Evolutionary conservation across 441 rosid species (phyloP).

Genomic region (Bocquillonia castaneifolia): DNA sequence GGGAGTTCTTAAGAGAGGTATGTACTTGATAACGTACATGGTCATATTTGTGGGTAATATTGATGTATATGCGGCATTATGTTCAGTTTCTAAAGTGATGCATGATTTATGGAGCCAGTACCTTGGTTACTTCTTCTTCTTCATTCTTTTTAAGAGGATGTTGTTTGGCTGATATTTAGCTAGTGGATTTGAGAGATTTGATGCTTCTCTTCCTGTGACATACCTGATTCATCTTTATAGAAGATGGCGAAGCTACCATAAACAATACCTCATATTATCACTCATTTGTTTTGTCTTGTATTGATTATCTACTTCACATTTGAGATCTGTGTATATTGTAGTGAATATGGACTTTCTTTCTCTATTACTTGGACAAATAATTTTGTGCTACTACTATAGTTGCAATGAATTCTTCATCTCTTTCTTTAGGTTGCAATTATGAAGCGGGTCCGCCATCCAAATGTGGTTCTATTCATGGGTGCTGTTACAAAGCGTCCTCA

Average conservation of each 20-base stretch:
- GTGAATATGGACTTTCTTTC: too few relatives aligned
- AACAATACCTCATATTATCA: neutral
- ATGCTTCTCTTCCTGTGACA: neutral
- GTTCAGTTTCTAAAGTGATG: too few relatives aligned
- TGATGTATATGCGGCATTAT: neutral
- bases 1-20: slow-evolving; percentile 92
- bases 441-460: slow-evolving; percentile 96
- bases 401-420: neutral
- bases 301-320: neutral
- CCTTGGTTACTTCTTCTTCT: too few relatives aligned
- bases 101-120: too few relatives aligned
- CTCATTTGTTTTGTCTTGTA: neutral
- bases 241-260: neutral
- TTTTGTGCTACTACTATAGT: neutral
- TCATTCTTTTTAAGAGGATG: neutral
- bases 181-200: too few relatives aligned
- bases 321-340: neutral
- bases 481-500: slow-evolving; percentile 86
- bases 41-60: neutral
- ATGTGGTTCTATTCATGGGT: slow-evolving; percentile 98
- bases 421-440: slow-evolving; percentile 77
- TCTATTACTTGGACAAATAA: neutral
- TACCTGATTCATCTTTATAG: neutral
- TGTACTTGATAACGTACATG: neutral
- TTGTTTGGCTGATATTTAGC: neutral